A percentile compares a stretch with the other conserved stretches of the same genome.
phyloP scores from a whole-genome alignment of 148 eudicot genomes.

The Cornus florida region DNA sequence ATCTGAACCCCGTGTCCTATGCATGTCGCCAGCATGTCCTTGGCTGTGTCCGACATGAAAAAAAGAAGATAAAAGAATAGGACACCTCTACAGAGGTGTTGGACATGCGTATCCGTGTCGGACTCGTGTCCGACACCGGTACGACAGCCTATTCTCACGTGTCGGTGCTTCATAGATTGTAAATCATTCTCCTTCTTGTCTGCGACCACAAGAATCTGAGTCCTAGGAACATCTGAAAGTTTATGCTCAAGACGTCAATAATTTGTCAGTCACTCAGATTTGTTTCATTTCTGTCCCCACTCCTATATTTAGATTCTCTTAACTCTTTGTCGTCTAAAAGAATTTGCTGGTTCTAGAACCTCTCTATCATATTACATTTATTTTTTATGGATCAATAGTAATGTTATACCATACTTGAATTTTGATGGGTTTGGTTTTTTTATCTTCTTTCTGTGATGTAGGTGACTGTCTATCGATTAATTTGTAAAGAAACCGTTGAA shows the following conservation, averaged over 20 bases:
- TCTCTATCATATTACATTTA: no score
- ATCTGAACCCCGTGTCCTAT: no score
- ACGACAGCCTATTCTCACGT: no score
- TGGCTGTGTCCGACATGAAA: no score
- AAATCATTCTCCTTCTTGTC: background rate
- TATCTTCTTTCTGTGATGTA: slow-evolving; percentile 23
- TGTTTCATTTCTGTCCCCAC: background rate
- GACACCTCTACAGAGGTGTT: no score
- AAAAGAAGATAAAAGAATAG: no score
- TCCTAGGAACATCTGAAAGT: background rate
- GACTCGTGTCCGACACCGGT: no score
- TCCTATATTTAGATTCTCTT: background rate
- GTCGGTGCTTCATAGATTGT: no score
- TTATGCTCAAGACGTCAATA: background rate
- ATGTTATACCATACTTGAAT: background rate
- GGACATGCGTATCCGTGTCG: no score
- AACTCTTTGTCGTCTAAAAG: background rate
- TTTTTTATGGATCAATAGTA: background rate
- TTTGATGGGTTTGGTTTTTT: background rate
- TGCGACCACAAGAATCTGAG: background rate
- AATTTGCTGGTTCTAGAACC: background rate
- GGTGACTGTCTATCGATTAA: slow-evolving; percentile 95
- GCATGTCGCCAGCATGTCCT: no score
- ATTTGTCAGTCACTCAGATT: background rate
- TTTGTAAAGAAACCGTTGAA: slow-evolving; percentile 96